Percentiles rank a stretch among this genome's conserved stretches.
Evolutionary conservation across 2,329 filamentous ascomycete species (phyloP).

Genomic region (Fusarium brevicatenulatum): DNA sequence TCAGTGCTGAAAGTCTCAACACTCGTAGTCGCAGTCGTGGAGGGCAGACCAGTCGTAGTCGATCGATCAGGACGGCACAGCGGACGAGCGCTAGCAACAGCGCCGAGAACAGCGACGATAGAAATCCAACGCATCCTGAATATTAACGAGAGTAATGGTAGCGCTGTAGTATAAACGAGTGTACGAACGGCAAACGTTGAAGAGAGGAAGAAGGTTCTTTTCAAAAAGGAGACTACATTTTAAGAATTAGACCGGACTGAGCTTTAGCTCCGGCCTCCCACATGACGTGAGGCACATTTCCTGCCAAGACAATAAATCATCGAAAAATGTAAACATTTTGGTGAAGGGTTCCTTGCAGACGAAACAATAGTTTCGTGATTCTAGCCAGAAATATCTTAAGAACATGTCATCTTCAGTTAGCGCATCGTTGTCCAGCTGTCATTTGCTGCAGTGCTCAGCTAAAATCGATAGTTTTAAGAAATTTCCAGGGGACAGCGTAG

Average conservation of each 20-base stretch:
- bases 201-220: neutral
- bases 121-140: constrained; percentile 33
- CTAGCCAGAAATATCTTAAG: neutral
- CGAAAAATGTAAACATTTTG: neutral
- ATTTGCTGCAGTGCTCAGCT: neutral
- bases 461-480: neutral
- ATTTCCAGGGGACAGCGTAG: neutral
- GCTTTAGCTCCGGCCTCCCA: neutral
- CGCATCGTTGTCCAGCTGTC: fast-evolving
- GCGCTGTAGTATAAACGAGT: neutral
- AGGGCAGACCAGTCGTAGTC: neutral
- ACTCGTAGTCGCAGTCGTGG: neutral
- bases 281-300: neutral
- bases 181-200: neutral
- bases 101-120: constrained; percentile 15
- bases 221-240: neutral
- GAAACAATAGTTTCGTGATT: neutral
- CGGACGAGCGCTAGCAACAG: neutral
- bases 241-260: neutral
- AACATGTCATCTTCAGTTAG: neutral
- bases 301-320: neutral
- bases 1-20: neutral
- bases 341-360: neutral
- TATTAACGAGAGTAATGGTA: constrained; percentile 14
- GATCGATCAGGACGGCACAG: constrained; percentile 6